Percentiles rank a stretch among this genome's conserved stretches.
Conservation (phyloP, 2,329 filamentous ascomycete genomes). For the Rachicladosporium sp. region DNA sequence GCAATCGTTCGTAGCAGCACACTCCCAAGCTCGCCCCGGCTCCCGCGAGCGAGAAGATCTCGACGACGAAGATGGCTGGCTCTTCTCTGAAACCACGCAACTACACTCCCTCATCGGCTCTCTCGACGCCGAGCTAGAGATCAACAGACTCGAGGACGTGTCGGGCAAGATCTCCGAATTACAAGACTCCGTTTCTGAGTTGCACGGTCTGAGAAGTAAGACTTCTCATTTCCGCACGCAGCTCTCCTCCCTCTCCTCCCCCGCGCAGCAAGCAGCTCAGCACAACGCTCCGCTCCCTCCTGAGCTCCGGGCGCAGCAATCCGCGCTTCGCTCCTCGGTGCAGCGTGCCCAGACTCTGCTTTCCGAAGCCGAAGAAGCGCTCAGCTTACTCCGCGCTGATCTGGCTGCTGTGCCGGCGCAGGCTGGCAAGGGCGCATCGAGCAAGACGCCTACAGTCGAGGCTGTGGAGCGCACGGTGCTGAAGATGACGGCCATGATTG, state of each 20-base stretch:
- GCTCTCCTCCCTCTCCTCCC: constrained; percentile 56
- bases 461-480: constrained; percentile 82
- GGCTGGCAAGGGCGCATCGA: constrained; percentile 16
- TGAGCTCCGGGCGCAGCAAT: constrained; percentile 74
- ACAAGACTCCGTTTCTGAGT: constrained; percentile 52
- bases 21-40: constrained; percentile 41
- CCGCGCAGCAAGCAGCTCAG: constrained; percentile 51
- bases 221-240: constrained; percentile 61
- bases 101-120: constrained; percentile 41
- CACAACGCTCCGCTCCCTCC: constrained; percentile 65
- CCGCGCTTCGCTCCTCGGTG: constrained; percentile 66
- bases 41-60: constrained; percentile 46
- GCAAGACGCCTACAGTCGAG: constrained; percentile 72
- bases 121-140: constrained; percentile 54
- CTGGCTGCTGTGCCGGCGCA: constrained; percentile 43
- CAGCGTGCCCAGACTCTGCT: constrained; percentile 62
- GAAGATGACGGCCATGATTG: constrained; percentile 86
- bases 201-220: too few relatives aligned
- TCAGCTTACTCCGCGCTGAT: constrained; percentile 67
- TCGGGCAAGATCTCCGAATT: constrained; percentile 57
- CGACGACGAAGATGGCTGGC: constrained; percentile 46
- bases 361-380: constrained; percentile 64
- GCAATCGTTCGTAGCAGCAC: constrained; percentile 50
- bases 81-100: constrained; percentile 61
- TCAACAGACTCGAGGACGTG: constrained; percentile 56